Base-by-base conservation (phyloP, 306 rosid species). In the Calophaca sinica region DNA sequence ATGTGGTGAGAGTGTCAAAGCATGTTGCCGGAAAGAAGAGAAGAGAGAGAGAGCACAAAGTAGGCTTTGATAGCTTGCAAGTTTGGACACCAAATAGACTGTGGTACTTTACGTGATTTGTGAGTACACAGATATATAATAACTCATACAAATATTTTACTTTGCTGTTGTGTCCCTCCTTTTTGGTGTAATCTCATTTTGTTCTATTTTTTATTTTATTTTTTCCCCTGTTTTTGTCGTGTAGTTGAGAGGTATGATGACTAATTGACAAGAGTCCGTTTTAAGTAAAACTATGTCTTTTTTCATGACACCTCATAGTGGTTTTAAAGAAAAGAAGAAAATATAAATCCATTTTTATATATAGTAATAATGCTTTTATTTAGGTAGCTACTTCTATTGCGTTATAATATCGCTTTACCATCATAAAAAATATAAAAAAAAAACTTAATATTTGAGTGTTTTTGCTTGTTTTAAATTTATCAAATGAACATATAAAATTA, bases 21-120 rank as follows among this genome's bases (percentile, higher is more conserved):
- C 91, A 82, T 85, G 32, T 68, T 58, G 82, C 83, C 81, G 80
- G 76, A 69, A 58, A 58, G 62, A 20, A 20, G 26, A 20, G 26
- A 77, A 39, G 60, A 20, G 6, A 36, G 33, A 33, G 66, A 68
- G 33, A 33, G 66, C 62, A 20, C 26, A 20, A 15, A 68, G 78
- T 2, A 48, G 60, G 48, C 26, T 57, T 69, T 41, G 70, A 73
- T 80, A 77, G 76, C 83, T 83, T 68, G 73, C 57, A 70, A 73
- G 61, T 71, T 55, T 36, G 67, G 67, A 82, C 70, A 71, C 63
- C 38, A 80, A 75, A 73, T 46, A 20, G 74, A 68, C 62, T 28
- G 72, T 28, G 70, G 42, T 46, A 67, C 73, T 50, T 15, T 59
- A 39, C 39, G 69, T 62, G 69, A 62, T 68, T 60, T 60, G 76